These are phyloP conservation scores for Populus hybrid DNA, from an alignment of 441 rosid species.

Conservation along the genomic window DNA sequence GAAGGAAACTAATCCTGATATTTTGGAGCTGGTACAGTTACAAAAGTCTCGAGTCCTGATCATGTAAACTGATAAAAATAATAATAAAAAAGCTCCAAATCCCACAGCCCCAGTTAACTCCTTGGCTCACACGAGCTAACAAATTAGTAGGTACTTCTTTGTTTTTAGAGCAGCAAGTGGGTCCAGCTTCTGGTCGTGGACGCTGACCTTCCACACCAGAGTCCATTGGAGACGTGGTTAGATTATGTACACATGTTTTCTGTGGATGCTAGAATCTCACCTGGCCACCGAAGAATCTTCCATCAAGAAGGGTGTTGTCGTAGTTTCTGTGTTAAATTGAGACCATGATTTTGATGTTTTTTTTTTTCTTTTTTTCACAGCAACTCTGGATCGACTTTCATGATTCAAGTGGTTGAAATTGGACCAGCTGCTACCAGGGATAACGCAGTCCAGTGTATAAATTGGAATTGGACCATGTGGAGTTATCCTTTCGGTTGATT, in stretches of 20 bases:
- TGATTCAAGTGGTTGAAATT: neutral
- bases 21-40: too few species aligned
- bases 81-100: too few species aligned
- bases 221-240: slow-evolving; percentile 18
- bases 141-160: neutral
- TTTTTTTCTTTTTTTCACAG: neutral
- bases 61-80: too few species aligned
- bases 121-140: neutral
- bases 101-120: too few species aligned
- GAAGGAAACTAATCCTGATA: neutral
- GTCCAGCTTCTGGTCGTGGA: slow-evolving; percentile 8
- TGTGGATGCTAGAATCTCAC: slow-evolving; percentile 10
- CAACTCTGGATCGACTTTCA: neutral
- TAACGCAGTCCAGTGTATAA: neutral
- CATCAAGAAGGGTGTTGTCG: neutral
- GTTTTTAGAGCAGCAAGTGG: neutral
- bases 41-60: too few species aligned
- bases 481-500: slow-evolving; percentile 7
- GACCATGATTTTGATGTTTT: neutral
- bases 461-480: neutral
- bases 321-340: neutral
- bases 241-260: slow-evolving; percentile 15
- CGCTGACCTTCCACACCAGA: slow-evolving; percentile 7
- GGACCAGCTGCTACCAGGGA: neutral
- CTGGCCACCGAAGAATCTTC: neutral